phyloP scores from a whole-genome alignment of 2,329 filamentous ascomycete genomes.

The Aspergillus transmontanensis region DNA sequence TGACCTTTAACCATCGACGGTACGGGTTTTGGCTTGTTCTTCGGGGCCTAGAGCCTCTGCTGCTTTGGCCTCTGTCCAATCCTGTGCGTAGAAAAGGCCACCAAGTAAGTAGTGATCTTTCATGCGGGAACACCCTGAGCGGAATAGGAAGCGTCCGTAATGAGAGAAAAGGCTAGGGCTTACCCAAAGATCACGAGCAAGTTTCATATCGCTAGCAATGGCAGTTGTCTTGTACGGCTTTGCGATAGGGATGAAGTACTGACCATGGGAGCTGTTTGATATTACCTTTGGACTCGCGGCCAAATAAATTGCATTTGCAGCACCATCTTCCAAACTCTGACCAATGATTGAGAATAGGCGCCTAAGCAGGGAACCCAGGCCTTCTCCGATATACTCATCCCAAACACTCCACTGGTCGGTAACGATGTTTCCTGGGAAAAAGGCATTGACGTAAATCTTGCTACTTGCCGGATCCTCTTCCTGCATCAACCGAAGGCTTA shows the following conservation, averaged over 20 bases:
- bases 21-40: slow-evolving; percentile 1
- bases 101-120: neutral
- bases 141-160: neutral
- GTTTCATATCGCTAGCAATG: slow-evolving; percentile 31
- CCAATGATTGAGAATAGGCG: slow-evolving; percentile 24
- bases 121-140: neutral
- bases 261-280: slow-evolving; percentile 27
- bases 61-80: slow-evolving; percentile 25
- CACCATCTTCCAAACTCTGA: slow-evolving; percentile 31
- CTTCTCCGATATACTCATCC: slow-evolving; percentile 28
- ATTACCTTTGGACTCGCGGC: slow-evolving; percentile 28
- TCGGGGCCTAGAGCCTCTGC: slow-evolving; percentile 16
- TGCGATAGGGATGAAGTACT: slow-evolving; percentile 44
- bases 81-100: slow-evolving; percentile 12
- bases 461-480: slow-evolving; percentile 20
- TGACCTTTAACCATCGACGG: too few relatives aligned
- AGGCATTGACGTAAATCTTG: slow-evolving; percentile 34
- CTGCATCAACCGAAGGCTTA: slow-evolving; percentile 26
- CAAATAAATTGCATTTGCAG: slow-evolving; percentile 34
- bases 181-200: slow-evolving; percentile 38
- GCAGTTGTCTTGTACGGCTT: slow-evolving; percentile 27
- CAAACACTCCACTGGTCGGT: slow-evolving; percentile 35
- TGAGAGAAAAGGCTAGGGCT: neutral
- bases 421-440: slow-evolving; percentile 36
- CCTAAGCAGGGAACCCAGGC: slow-evolving; percentile 25